Conservation (phyloP, 768 basidiomycete species). For the Mrakia gelida region DNA sequence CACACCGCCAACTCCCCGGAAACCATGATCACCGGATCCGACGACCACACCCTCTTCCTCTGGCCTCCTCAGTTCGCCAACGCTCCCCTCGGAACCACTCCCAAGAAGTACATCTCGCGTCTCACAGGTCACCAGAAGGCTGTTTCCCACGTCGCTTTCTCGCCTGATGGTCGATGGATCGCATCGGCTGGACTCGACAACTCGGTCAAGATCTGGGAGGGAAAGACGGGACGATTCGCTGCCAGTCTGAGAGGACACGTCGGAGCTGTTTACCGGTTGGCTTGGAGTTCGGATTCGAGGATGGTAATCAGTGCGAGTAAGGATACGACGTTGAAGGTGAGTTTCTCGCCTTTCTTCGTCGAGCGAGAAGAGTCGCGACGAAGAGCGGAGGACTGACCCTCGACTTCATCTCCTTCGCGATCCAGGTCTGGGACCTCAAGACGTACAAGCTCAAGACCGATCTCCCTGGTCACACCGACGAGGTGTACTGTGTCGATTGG, state of each 20-base stretch:
- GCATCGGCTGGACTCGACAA: constrained; percentile 89
- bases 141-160: constrained; percentile 88
- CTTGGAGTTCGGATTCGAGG: constrained; percentile 91
- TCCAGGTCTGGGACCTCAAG: constrained; percentile 89
- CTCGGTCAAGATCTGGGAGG: constrained; percentile 87
- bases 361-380: not conserved
- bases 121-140: constrained; percentile 94
- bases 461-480: constrained; percentile 92
- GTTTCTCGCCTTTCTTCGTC: constrained; percentile 36
- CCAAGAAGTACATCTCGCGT: constrained; percentile 66
- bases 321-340: constrained; percentile 89
- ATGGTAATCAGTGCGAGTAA: constrained; percentile 92
- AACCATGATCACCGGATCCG: constrained; percentile 87
- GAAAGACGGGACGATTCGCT: constrained; percentile 67
- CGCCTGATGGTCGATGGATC: constrained; percentile 86
- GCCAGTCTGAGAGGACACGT: constrained; percentile 89
- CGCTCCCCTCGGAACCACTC: constrained; percentile 34
- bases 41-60: constrained; percentile 95
- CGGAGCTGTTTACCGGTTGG: constrained; percentile 85
- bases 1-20: constrained; percentile 63
- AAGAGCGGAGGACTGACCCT: not conserved
- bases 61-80: constrained; percentile 58
- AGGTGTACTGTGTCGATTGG: constrained; percentile 98
- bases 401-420: constrained; percentile 20
- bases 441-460: constrained; percentile 93